Percentiles rank a stretch among this genome's conserved stretches.
These are phyloP conservation scores for Malassezia slooffiae DNA, from an alignment of 1,284 basidiomycete genomes.

Conservation along the genomic window DNA sequence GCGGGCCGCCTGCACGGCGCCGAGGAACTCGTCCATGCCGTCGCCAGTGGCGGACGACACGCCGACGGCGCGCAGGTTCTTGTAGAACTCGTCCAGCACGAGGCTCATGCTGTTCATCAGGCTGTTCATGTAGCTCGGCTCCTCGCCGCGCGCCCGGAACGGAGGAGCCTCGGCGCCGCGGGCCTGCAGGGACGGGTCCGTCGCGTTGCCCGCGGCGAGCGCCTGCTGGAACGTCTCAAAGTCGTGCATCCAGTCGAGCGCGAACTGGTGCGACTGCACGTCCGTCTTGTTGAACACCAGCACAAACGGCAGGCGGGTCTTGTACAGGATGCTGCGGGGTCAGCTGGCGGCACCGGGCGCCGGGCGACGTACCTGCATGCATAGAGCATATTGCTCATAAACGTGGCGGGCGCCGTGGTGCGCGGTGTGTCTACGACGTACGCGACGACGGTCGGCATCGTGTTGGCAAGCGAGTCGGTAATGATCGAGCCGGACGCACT, in stretches of 20 bases:
- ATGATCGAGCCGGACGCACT: conserved; percentile 97
- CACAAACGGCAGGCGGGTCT: conserved; percentile 92
- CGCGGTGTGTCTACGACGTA: conserved; percentile 97
- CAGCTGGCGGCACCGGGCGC: conserved; percentile 43
- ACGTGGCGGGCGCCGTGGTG: conserved; percentile 86
- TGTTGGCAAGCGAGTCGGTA: conserved; percentile 88
- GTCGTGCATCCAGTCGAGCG: conserved; percentile 94
- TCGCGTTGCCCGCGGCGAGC: conserved; percentile 45
- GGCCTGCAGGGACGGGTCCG: conserved; percentile 49
- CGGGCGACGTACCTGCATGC: no score
- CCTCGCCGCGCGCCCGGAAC: conserved; percentile 51
- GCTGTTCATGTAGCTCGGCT: conserved; percentile 94
- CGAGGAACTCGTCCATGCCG: conserved; percentile 80
- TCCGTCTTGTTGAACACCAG: conserved; percentile 99
- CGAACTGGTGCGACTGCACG: conserved; percentile 76
- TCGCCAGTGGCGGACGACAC: conserved; percentile 90
- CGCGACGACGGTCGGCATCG: conserved; percentile 84
- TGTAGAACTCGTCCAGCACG: conserved; percentile 96
- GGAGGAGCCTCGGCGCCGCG: background rate
- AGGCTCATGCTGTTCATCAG: conserved; percentile 99
- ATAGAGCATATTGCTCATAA: conserved; percentile 99
- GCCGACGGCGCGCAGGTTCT: conserved; percentile 84
- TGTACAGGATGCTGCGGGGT: conserved; percentile 98
- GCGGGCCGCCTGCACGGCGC: conserved; percentile 74
- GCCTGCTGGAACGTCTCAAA: conserved; percentile 64